Evolutionary conservation across 1,139 yeast genomes (phyloP), one percentile per base, ranked within the genome.

Genomic region (Yamadazyma triangularis): DNA sequence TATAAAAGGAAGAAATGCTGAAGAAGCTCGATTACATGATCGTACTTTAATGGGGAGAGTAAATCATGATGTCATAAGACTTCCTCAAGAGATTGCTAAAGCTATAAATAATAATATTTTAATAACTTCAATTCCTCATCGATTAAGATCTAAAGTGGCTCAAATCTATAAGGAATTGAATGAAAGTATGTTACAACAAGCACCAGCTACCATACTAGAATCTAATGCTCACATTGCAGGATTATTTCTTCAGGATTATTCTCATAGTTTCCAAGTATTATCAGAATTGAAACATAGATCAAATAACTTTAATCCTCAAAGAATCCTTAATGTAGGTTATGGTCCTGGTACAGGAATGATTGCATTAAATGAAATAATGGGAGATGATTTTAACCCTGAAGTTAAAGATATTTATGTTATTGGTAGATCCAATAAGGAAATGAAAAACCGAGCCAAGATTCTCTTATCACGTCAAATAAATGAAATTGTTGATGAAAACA

Each of bases 271-370:
- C 37, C 86, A 81, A 41, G 87, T 81, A 0, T 57, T 91, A 27
- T 52, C 57, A 20, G 97, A 91, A 47, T 59, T 88, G 24, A 68
- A 74, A 41, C 71, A 73, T 30, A 63, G 93, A 30, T 18, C 14
- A 12, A 38, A 51, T 29, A 65, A 58, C 0, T 86, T 88, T 58
- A 56, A 58, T 21, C 96, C 96, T 0, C 51, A 68, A 20, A 63
- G 73, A 11, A 73, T 91, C 0, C 64, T 91, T 34, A 95, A 87
- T 47, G 74, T 87, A 6, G 94, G 96, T 0, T 79, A 73, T 50
- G 98, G 98, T 0, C 97, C 98, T 1, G 93, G 91, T 1, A 82
- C 94, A 0, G 97, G 96, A 1, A 79, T 91, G 64, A 64, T 89
- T 8, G 98, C 95, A 0, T 63, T 88, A 36, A 86, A 88, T 50